These are phyloP conservation scores for Trichoderma harzianum DNA, from an alignment of 2,329 filamentous ascomycete genomes.

Conservation along the genomic window DNA sequence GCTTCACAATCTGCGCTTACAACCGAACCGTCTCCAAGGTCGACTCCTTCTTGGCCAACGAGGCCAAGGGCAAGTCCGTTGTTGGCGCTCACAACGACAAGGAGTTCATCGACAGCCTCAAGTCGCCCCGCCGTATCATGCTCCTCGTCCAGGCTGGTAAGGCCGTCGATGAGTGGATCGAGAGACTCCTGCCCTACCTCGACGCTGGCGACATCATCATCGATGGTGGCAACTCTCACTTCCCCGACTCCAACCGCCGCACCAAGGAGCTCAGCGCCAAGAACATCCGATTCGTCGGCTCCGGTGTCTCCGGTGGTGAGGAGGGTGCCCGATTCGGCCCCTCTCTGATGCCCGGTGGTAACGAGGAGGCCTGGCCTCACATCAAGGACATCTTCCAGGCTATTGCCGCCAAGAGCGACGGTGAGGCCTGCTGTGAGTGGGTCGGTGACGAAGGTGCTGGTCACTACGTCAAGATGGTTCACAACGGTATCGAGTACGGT, in stretches of 20 bases:
- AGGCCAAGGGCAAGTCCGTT: constrained; percentile 93
- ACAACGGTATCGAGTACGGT: constrained; percentile 99
- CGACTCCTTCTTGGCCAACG: constrained; percentile 86
- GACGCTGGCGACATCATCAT: constrained; percentile 96
- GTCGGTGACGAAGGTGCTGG: constrained; percentile 98
- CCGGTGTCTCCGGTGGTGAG: constrained; percentile 97
- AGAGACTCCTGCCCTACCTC: constrained; percentile 81
- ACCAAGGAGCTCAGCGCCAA: constrained; percentile 82
- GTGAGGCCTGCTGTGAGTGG: constrained; percentile 98
- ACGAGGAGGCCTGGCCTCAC: constrained; percentile 95
- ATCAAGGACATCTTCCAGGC: constrained; percentile 99
- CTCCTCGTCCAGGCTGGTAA: constrained; percentile 97
- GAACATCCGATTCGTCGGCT: constrained; percentile 93
- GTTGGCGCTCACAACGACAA: constrained; percentile 89
- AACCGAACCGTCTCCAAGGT: constrained; percentile 99
- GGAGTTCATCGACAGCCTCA: constrained; percentile 95
- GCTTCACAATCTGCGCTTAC: constrained; percentile 96
- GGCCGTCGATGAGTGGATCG: constrained; percentile 98
- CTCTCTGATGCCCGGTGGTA: constrained; percentile 97
- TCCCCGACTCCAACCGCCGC: constrained; percentile 97
- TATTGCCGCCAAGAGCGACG: constrained; percentile 96
- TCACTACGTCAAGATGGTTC: constrained; percentile 99
- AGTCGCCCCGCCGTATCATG: constrained; percentile 96
- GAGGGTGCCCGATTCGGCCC: constrained; percentile 97
- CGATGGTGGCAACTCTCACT: constrained; percentile 97